Evolutionary conservation across 2,329 filamentous ascomycete genomes (phyloP).

Genomic region (Cladosporium sp.): DNA sequence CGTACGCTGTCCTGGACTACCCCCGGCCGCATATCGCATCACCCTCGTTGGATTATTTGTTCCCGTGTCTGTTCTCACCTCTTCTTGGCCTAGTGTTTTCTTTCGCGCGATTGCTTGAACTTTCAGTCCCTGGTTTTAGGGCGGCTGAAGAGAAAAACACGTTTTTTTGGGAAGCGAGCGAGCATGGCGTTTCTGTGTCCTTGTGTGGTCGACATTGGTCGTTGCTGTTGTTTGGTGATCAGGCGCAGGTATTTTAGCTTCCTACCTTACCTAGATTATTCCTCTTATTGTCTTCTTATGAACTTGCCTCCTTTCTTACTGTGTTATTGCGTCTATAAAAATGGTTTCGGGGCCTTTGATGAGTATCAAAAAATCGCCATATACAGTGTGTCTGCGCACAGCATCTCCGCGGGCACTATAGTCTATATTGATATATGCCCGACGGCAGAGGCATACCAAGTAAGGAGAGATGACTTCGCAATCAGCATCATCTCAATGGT

Average conservation of each 20-base stretch:
- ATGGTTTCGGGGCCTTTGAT: no score
- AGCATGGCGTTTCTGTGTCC: background rate
- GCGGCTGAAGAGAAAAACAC: background rate
- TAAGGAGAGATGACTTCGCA: no score
- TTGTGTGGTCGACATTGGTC: background rate
- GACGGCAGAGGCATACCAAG: no score
- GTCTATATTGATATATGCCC: no score
- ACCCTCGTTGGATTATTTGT: background rate
- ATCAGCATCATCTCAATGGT: background rate
- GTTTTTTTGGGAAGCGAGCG: background rate
- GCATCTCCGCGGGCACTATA: no score
- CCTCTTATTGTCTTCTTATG: no score
- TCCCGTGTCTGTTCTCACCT: background rate
- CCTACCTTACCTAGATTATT: no score
- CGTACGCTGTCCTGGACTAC: background rate
- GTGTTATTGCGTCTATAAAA: no score
- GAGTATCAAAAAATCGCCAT: no score
- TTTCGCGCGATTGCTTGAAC: background rate
- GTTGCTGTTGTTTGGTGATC: background rate
- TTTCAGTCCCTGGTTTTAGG: background rate
- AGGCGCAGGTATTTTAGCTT: background rate
- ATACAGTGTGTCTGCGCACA: no score
- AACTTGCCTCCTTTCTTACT: no score
- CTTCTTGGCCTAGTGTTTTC: no score
- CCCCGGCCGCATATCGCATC: background rate